Percentiles rank a stretch among this genome's conserved stretches.
Evolutionary conservation across 2,329 filamentous ascomycete species (phyloP).

Genomic region (Aspergillus sp.): DNA sequence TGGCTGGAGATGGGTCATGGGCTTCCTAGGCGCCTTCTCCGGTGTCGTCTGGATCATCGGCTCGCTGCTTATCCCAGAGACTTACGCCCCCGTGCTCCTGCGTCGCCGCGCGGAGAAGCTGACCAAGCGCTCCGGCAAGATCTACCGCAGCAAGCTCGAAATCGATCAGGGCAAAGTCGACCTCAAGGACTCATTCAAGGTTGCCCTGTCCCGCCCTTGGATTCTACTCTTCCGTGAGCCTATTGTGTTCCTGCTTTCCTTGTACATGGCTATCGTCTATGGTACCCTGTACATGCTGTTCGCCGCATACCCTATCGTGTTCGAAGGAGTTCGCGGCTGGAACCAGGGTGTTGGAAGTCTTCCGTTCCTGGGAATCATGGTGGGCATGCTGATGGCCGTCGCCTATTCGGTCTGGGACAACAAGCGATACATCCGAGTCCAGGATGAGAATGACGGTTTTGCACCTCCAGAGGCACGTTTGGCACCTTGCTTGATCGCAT

Average conservation of each 20-base stretch:
- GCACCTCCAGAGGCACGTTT: slow-evolving; percentile 56
- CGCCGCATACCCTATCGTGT: slow-evolving; percentile 47
- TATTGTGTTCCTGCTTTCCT: slow-evolving; percentile 45
- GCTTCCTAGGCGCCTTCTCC: slow-evolving; percentile 57
- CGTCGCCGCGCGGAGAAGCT: slow-evolving; percentile 44
- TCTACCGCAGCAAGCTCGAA: slow-evolving; percentile 38
- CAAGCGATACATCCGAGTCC: slow-evolving; percentile 34
- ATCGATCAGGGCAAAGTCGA: slow-evolving; percentile 38
- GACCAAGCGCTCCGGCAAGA: slow-evolving; percentile 45
- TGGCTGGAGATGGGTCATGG: slow-evolving; percentile 65
- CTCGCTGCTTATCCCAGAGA: slow-evolving; percentile 26
- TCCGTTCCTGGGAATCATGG: slow-evolving; percentile 44
- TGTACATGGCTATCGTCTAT: slow-evolving; percentile 48
- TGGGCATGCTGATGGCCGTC: slow-evolving; percentile 35
- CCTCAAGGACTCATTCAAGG: slow-evolving; percentile 35
- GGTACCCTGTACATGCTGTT: slow-evolving; percentile 50
- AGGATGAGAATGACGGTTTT: slow-evolving; percentile 46
- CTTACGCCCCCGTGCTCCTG: slow-evolving; percentile 47
- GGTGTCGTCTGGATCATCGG: slow-evolving; percentile 48
- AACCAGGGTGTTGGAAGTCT: slow-evolving; percentile 43
- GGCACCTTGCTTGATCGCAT: slow-evolving; percentile 44
- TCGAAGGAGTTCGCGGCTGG: slow-evolving; percentile 40
- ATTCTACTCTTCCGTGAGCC: slow-evolving; percentile 45
- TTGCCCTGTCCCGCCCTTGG: slow-evolving; percentile 45
- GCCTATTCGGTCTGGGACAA: slow-evolving; percentile 39